Evolutionary conservation across 192 early-diverging fungal genomes (phyloP).

Genomic region (Backusella parvicylindrica): DNA sequence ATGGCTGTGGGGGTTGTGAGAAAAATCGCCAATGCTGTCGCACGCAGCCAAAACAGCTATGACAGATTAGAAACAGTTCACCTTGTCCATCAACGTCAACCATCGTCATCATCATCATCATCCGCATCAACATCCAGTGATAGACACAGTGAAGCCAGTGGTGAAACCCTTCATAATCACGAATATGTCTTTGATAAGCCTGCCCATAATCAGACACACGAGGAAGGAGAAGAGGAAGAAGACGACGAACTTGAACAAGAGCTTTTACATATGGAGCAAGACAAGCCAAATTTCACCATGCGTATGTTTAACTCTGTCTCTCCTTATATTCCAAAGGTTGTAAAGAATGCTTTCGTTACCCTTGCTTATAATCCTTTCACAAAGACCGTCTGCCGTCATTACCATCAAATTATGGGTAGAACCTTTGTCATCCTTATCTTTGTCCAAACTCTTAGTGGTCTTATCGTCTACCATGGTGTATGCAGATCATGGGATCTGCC

Average conservation of each 20-base stretch:
- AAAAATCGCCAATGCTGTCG: constrained; percentile 30
- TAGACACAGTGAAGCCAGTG: constrained; percentile 5
- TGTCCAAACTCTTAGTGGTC: constrained; percentile 28
- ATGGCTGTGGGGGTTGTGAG: constrained; percentile 26
- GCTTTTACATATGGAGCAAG: neutral
- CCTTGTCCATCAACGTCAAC: constrained; percentile 11
- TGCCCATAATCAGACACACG: neutral
- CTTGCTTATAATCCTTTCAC: constrained; percentile 29
- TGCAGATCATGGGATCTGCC: constrained; percentile 34
- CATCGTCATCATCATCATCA: neutral
- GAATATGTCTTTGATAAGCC: constrained; percentile 12
- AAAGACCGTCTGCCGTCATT: constrained; percentile 16
- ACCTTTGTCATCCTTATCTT: constrained; percentile 30
- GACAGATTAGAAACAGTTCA: constrained; percentile 22
- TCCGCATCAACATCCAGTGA: neutral
- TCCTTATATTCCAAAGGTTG: constrained; percentile 22
- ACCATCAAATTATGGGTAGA: constrained; percentile 24
- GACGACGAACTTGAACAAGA: neutral
- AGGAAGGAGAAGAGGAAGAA: constrained; percentile 8
- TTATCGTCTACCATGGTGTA: constrained; percentile 35
- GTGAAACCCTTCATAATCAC: constrained; percentile 14
- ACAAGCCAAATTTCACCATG: constrained; percentile 17
- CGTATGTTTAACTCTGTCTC: constrained; percentile 5
- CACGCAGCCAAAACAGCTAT: constrained; percentile 5
- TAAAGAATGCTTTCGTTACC: constrained; percentile 12